Evolutionary conservation across 345 rosid genomes (phyloP).

Genomic region (Reutealis trisperma): DNA sequence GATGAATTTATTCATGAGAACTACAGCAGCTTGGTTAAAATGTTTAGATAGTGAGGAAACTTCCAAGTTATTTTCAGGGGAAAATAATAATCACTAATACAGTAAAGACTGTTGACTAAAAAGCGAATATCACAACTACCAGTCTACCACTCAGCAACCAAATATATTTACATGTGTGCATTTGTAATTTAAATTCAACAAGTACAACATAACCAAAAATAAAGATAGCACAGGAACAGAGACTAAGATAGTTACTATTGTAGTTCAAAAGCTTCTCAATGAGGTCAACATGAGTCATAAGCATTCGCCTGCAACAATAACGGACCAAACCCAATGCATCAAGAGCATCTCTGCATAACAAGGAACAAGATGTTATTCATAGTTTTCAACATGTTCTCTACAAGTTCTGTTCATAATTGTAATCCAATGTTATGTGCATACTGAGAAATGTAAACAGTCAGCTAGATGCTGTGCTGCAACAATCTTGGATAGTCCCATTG

Average conservation of each 20-base stretch:
- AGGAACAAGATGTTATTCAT: not conserved
- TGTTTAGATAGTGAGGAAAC: not conserved
- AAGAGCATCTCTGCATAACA: constrained; percentile 79
- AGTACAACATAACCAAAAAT: not conserved
- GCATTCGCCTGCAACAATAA: constrained; percentile 97
- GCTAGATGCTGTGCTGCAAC: not conserved
- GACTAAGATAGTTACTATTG: constrained; percentile 58
- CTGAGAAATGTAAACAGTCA: not conserved
- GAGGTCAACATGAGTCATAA: constrained; percentile 98
- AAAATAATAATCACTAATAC: not conserved
- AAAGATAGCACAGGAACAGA: not conserved
- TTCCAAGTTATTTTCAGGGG: not conserved
- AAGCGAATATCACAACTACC: not conserved
- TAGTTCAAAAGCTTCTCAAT: constrained; percentile 98
- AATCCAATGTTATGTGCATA: not conserved
- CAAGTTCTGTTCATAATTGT: not conserved
- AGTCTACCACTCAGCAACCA: not conserved
- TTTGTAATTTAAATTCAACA: not conserved
- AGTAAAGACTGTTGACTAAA: not conserved
- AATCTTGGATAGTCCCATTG: not conserved
- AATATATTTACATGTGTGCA: not conserved
- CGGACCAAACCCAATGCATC: constrained; percentile 89
- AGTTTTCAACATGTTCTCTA: not conserved
- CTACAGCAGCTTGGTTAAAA: not conserved
- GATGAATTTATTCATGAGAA: not conserved